phyloP scores from a whole-genome alignment of 2,329 filamentous ascomycete genomes.

The Trichoderma semiorbis region DNA sequence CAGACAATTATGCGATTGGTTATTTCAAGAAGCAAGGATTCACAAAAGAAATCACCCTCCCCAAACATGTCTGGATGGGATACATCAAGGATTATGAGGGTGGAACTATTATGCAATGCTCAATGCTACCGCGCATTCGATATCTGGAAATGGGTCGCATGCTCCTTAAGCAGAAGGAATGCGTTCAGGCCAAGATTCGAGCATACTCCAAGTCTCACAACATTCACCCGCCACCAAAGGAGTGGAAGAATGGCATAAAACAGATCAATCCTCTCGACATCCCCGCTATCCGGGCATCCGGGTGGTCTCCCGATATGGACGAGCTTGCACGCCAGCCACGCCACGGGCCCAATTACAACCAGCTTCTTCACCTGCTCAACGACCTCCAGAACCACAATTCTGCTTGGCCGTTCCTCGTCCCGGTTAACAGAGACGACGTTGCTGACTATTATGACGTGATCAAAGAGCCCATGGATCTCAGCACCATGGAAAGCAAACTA shows the following conservation, averaged over 20 bases:
- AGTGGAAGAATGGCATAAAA: constrained; percentile 74
- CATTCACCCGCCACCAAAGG: constrained; percentile 77
- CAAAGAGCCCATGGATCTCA: constrained; percentile 94
- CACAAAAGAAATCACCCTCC: constrained; percentile 94
- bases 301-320: constrained; percentile 98
- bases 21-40: constrained; percentile 99
- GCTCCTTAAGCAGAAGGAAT: constrained; percentile 96
- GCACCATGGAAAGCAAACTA: constrained; percentile 92
- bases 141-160: constrained; percentile 92
- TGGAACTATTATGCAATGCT: constrained; percentile 98
- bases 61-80: constrained; percentile 92
- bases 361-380: constrained; percentile 87
- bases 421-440: constrained; percentile 93
- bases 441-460: constrained; percentile 99
- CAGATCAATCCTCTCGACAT: constrained; percentile 84
- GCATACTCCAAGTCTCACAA: constrained; percentile 86
- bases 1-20: constrained; percentile 97
- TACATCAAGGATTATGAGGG: constrained; percentile 99
- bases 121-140: constrained; percentile 90
- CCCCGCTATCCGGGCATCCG: constrained; percentile 82
- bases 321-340: constrained; percentile 90
- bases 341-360: constrained; percentile 94
- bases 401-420: constrained; percentile 91
- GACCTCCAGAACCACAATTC: constrained; percentile 91
- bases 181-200: constrained; percentile 89